These are phyloP conservation scores for Diatrype stigma DNA, from an alignment of 2,329 filamentous ascomycete genomes.

Conservation along the genomic window DNA sequence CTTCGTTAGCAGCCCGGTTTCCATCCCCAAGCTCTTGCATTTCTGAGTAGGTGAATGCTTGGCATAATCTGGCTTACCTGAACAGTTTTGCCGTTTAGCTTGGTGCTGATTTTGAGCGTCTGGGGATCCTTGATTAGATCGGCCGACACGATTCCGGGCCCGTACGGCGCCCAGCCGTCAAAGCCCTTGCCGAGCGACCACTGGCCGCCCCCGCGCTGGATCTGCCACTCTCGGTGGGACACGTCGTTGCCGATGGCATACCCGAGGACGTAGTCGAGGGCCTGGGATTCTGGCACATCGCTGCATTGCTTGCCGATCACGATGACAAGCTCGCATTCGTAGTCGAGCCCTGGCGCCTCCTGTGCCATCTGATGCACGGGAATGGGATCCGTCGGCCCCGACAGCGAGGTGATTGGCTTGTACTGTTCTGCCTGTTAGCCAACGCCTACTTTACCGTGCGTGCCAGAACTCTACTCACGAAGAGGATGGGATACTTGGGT, in stretches of 20 bases:
- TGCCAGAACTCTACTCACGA: slow-evolving; percentile 44
- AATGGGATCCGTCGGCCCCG: slow-evolving; percentile 62
- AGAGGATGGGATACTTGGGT: slow-evolving; percentile 68
- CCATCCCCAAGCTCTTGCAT: no score
- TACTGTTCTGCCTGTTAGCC: slow-evolving; percentile 35
- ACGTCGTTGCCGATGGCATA: slow-evolving; percentile 76
- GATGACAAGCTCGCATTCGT: slow-evolving; percentile 74
- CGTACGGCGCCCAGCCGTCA: slow-evolving; percentile 71
- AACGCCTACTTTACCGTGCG: neutral
- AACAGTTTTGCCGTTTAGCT: slow-evolving; percentile 54
- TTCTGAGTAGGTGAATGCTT: no score
- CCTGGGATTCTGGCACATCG: slow-evolving; percentile 61
- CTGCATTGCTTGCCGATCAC: slow-evolving; percentile 65
- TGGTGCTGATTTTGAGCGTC: slow-evolving; percentile 51
- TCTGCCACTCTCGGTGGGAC: slow-evolving; percentile 75
- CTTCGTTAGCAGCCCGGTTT: slow-evolving; percentile 6
- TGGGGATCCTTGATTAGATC: slow-evolving; percentile 55
- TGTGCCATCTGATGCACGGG: slow-evolving; percentile 64
- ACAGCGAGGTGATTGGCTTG: slow-evolving; percentile 64
- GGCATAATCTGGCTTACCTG: slow-evolving; percentile 41
- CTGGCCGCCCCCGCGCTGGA: slow-evolving; percentile 63
- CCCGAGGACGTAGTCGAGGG: slow-evolving; percentile 69
- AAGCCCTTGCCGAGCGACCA: slow-evolving; percentile 72
- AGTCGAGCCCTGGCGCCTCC: slow-evolving; percentile 63
- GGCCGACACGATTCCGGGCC: slow-evolving; percentile 64